A percentile compares a stretch with the other conserved stretches of the same genome.
Conservation (phyloP, 73 alveolate genomes). For the Tetrahymena borealis region DNA sequence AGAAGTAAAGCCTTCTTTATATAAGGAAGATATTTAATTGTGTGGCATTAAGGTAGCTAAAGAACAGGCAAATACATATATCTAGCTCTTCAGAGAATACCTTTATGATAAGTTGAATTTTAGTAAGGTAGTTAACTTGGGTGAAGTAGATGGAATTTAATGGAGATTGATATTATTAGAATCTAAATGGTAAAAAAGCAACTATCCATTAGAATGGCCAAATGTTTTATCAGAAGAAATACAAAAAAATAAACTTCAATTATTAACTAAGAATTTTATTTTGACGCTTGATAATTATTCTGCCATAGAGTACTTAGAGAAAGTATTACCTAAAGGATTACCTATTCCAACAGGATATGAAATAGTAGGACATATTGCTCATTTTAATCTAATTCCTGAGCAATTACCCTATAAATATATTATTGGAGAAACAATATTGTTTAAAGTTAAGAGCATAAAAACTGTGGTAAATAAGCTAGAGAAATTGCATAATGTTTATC, state of each 20-base stretch:
- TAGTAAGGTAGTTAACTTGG: not conserved
- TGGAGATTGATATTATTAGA: not conserved
- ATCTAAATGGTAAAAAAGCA: not conserved
- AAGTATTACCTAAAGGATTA: not conserved
- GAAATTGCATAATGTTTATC: conserved; percentile 79
- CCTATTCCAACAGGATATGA: conserved; percentile 96
- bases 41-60: not conserved
- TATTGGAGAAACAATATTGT: conserved; percentile 89
- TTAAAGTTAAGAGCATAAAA: conserved; percentile 65
- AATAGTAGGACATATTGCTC: conserved; percentile 96
- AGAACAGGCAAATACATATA: not conserved
- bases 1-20: not conserved
- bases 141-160: not conserved
- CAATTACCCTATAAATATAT: conserved; percentile 72
- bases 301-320: not conserved
- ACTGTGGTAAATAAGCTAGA: conserved; percentile 95
- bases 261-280: not conserved
- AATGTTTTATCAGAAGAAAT: not conserved
- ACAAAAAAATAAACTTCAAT: not conserved
- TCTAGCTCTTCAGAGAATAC: not conserved
- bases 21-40: not conserved
- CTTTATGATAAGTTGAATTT: not conserved
- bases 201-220: not conserved
- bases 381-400: conserved; percentile 82
- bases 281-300: not conserved